Base-by-base conservation (phyloP, 2,329 filamentous ascomycete genomes). In the Arthrobotrys conoides region DNA sequence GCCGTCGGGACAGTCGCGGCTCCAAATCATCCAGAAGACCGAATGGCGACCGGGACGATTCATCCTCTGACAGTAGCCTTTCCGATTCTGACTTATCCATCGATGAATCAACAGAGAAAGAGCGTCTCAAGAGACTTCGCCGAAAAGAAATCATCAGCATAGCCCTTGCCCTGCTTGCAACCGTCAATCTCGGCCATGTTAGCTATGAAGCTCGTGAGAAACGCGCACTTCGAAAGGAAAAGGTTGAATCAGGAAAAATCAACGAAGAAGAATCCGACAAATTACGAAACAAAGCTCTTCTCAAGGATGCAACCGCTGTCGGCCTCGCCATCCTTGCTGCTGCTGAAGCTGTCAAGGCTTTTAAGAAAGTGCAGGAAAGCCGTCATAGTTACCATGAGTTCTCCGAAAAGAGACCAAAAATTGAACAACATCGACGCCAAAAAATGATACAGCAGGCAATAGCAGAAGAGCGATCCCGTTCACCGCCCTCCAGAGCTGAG, bases 81-180 rank as follows among this genome's bases (percentile, higher is more conserved):
- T 78, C 75, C 2, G 76, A 79, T 33, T 75, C 76, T 4, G 71
- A 79, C 30, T 59, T 79, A 27, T 79, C 76, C 8, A 53, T 73
- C 9, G 76, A 79, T 18, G 76, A 79, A 48, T 20, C 66, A 22
- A 20, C 61, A 1, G 76, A 73, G 33, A 44, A 44, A 59, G 76
- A 79, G 0, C 76, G 76, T 10, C 20, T 53, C 5, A 78, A 78
- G 27, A 67, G 49, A 24, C 76, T 79, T 9, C 76, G 65, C 16
- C 49, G 59, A 4, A 75, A 70, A 30, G 70, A 79, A 51, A 63
- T 79, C 5, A 79, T 79, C 33, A 79, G 71, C 57, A 30, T 79
- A 20, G 66, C 76, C 20, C 76, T 79, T 22, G 64, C 76, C 10
- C 66, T 79, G 20, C 76, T 79, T n/a, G 76, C 76, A 8, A 70